Evolutionary conservation across 1,284 basidiomycete genomes (phyloP), one percentile per base, ranked within the genome.

Genomic region (Butyriboletus pseudospeciosus): DNA sequence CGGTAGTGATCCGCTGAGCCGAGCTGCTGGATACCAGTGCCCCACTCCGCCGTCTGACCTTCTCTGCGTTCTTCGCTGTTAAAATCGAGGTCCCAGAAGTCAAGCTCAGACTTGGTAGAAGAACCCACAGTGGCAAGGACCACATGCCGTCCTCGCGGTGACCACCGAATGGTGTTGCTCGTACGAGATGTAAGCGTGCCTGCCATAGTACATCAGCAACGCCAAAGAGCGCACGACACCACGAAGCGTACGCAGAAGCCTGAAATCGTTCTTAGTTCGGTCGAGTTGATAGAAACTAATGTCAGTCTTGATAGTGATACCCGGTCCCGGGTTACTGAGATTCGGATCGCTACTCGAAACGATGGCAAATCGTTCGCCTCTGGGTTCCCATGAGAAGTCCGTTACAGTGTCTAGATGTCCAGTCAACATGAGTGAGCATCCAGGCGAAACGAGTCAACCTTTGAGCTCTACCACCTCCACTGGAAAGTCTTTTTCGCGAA

Each of bases 61-160:
- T 84, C 82, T 64, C 86, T 81, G 47, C 82, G 81, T 45, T 94
- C 92, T 61, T 92, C 91, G 28, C 75, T 79, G 61, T 80, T 87
- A 72, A 96, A 97, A 76, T 99, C 97, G 49, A 98, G 82, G 73
- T 99, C 97, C 93, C 93, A 99, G 78, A 98, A 99, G 72, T 99
- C 96, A 39, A 99, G 81, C 73, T 99, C 97, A 35, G 92, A 99
- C 78, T 99, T 99, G 65, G 85, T 86, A 25, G 91, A 87, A 17
- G 93, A 96, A 43, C 95, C 97, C 52, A 99, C 89, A 42, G 96
- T 98, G 20, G 94, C 95, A 54, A 98, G 84, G 47, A 98, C 91
- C 54, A 98, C 90, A 75, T 98, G 94, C 50, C 97, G 88, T 51
- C 97, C 97, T 53, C 92, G 88, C 40, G 97, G 96, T 41, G 95